Conservation (phyloP, 2,329 filamentous ascomycete genomes). For the Colletotrichum chlorophyti region DNA sequence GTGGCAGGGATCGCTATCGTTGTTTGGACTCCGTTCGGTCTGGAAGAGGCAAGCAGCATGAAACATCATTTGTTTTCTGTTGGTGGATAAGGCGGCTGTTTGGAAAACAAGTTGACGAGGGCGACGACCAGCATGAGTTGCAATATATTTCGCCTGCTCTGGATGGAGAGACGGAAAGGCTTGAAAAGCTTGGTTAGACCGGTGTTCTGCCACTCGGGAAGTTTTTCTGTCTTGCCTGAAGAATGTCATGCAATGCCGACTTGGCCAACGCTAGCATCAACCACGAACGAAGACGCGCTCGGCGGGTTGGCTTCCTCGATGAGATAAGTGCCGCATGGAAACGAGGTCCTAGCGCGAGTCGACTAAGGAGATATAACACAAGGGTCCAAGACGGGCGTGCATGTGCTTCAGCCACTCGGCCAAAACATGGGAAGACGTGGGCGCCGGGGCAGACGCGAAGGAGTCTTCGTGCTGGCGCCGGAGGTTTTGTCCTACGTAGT, state of each 20-base stretch:
- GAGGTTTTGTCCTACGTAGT: constrained; percentile 17
- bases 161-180: no score
- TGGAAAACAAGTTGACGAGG: not conserved
- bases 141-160: no score
- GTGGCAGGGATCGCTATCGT: constrained; percentile 9
- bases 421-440: not conserved
- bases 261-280: not conserved
- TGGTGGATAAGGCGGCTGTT: not conserved
- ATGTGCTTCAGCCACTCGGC: constrained; percentile 14
- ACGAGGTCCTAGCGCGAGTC: constrained; percentile 2
- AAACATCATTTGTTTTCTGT: not conserved
- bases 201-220: not conserved
- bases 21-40: not conserved
- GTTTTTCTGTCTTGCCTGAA: not conserved
- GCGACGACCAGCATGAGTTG: no score
- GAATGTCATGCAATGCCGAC: not conserved
- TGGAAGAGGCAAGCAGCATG: not conserved
- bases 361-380: not conserved
- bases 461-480: constrained; percentile 13
- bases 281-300: not conserved
- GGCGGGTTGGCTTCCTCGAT: constrained; percentile 12
- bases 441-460: constrained; percentile 5
- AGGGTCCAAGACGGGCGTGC: not conserved
- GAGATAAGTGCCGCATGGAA: not conserved
- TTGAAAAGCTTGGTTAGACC: no score